Conservation (phyloP, 108 stramenopile species). For the Fragilaria radians region DNA sequence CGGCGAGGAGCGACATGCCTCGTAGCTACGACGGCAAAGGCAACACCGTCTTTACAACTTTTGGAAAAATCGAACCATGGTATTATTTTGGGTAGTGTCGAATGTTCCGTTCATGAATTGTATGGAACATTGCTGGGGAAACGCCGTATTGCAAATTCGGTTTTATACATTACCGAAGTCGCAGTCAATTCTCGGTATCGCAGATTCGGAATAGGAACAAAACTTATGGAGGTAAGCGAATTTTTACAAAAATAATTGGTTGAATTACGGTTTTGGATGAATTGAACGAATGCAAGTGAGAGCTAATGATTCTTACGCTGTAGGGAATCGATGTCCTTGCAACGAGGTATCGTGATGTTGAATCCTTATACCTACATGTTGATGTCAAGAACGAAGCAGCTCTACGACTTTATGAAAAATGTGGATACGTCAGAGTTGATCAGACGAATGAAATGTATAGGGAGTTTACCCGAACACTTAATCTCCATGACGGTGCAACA, state of each 20-base stretch:
- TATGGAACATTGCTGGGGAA: conserved; percentile 52
- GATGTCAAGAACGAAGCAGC: conserved; percentile 70
- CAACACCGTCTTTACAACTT: conserved; percentile 1
- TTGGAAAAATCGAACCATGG: conserved; percentile 1
- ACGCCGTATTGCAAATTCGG: conserved; percentile 36
- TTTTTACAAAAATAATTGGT: too few relatives aligned
- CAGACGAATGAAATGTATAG: conserved; percentile 40
- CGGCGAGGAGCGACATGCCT: conserved; percentile 60
- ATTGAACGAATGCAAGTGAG: background rate
- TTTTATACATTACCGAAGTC: conserved; percentile 83
- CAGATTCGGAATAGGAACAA: conserved; percentile 58
- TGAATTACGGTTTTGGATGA: too few relatives aligned
- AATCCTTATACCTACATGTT: conserved; percentile 78
- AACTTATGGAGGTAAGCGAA: conserved; percentile 31
- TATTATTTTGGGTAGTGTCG: conserved; percentile 65
- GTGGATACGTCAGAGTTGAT: conserved; percentile 48
- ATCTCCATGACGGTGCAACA: conserved; percentile 74
- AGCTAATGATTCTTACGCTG: conserved; percentile 1
- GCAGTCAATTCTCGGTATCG: conserved; percentile 53
- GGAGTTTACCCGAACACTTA: conserved; percentile 72
- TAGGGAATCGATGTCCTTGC: conserved; percentile 62
- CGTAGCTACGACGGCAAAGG: conserved; percentile 44
- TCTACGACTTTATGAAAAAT: conserved; percentile 47
- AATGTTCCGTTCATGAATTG: conserved; percentile 82
- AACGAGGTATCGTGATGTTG: conserved; percentile 38